Evolutionary conservation across 176 grass and related monocot species (phyloP).

Genomic region (Zizania latifolia): DNA sequence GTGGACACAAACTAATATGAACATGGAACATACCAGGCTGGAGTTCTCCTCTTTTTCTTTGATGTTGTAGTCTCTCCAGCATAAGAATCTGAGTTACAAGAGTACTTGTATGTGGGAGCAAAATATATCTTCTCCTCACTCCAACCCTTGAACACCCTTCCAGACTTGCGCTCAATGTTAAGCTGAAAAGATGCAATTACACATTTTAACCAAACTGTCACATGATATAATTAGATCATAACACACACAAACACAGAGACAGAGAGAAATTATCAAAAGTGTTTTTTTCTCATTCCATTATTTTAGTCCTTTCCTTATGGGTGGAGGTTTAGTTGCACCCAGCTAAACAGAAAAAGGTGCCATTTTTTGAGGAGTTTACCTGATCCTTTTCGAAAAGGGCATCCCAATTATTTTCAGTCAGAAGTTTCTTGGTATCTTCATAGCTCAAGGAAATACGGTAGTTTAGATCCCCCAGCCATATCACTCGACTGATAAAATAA

Average conservation of each 20-base stretch:
- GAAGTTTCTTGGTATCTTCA: conserved; percentile 68
- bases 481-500: conserved; percentile 39
- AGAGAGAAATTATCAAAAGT: not conserved
- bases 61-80: conserved; percentile 69
- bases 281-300: conserved; percentile 5
- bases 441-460: conserved; percentile 87
- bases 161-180: conserved; percentile 64
- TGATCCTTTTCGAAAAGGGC: conserved; percentile 88
- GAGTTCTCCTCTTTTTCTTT: conserved; percentile 93
- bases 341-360: not conserved
- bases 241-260: not conserved
- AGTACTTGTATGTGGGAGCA: conserved; percentile 92
- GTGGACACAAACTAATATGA: not conserved
- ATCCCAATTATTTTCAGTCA: conserved; percentile 77
- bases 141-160: conserved; percentile 77
- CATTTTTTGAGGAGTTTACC: conserved; percentile 38
- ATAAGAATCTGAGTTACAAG: conserved; percentile 79
- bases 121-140: conserved; percentile 92
- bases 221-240: not conserved
- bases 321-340: not conserved
- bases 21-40: conserved; percentile 62
- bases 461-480: conserved; percentile 93
- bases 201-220: not conserved
- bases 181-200: conserved; percentile 41
- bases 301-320: not conserved